phyloP scores from a whole-genome alignment of 768 basidiomycete genomes.

The Trametes sanguinea region DNA sequence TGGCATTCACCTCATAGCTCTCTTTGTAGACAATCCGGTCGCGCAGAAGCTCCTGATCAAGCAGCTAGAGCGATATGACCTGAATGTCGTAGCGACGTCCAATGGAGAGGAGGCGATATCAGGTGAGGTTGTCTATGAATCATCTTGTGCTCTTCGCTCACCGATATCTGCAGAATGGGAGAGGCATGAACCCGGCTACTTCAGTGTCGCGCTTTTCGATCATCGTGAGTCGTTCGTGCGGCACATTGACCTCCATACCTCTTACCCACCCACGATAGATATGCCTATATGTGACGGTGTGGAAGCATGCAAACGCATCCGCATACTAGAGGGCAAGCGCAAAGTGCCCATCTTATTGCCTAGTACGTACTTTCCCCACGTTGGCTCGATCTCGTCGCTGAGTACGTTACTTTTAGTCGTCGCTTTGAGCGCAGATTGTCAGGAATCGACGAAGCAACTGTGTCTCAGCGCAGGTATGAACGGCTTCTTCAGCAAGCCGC shows the following conservation, averaged over 20 bases:
- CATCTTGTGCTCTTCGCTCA: no score
- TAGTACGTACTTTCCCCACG: conserved; percentile 42
- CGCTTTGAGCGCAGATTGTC: conserved; percentile 74
- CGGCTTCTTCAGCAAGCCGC: conserved; percentile 71
- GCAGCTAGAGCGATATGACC: conserved; percentile 61
- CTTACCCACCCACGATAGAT: conserved; percentile 40
- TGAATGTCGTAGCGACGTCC: conserved; percentile 61
- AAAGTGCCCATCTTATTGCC: conserved; percentile 53
- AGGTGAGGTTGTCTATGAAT: conserved; percentile 37
- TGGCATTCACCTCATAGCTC: neutral
- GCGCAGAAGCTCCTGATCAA: conserved; percentile 68
- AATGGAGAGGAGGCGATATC: conserved; percentile 70
- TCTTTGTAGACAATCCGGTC: conserved; percentile 61
- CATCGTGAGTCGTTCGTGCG: conserved; percentile 52
- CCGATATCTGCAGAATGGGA: conserved; percentile 56
- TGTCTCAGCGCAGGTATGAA: conserved; percentile 84
- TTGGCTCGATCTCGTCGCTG: neutral
- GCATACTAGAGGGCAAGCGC: conserved; percentile 59
- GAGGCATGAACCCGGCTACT: conserved; percentile 64
- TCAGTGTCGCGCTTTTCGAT: conserved; percentile 71
- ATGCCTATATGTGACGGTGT: conserved; percentile 82
- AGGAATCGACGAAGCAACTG: conserved; percentile 73
- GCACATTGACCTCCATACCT: no score
- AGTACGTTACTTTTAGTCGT: conserved; percentile 46
- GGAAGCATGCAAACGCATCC: conserved; percentile 67